Conservation (phyloP, 2,329 filamentous ascomycete genomes). For the Coniochaeta sp. region DNA sequence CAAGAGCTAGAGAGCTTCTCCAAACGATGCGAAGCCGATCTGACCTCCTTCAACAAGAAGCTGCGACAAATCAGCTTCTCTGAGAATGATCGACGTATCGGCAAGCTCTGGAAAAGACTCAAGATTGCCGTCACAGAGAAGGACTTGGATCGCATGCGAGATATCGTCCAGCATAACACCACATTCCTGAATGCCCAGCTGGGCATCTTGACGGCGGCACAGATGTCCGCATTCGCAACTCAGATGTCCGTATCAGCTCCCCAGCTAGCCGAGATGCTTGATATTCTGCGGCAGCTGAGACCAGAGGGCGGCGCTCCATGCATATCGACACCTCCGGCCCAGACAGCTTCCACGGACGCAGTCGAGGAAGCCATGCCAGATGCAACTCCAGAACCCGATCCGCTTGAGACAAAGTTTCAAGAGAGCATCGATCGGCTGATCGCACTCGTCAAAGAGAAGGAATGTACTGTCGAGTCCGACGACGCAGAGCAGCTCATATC, state of each 20-base stretch:
- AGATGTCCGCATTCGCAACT: background rate
- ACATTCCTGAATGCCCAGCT: background rate
- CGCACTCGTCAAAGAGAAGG: background rate
- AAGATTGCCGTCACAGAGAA: background rate
- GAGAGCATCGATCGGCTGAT: background rate
- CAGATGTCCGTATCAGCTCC: background rate
- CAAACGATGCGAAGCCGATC: background rate
- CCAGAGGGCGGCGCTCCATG: background rate
- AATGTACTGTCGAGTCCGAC: background rate
- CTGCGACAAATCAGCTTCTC: background rate
- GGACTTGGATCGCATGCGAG: background rate
- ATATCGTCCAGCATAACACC: background rate
- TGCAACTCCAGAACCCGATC: background rate
- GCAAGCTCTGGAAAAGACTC: background rate
- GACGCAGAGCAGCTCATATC: background rate
- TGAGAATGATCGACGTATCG: background rate
- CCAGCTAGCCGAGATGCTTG: too few relatives aligned
- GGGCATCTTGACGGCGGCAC: background rate
- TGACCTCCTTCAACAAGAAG: background rate
- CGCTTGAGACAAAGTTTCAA: background rate
- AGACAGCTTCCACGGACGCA: background rate
- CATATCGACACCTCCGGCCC: background rate
- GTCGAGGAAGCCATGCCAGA: too few relatives aligned
- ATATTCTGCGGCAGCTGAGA: background rate
- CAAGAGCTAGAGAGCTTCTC: background rate